A percentile compares a stretch with the other conserved stretches of the same genome.
phyloP scores from a whole-genome alignment of 2,329 filamentous ascomycete genomes.

The Pseudonectria buxi region DNA sequence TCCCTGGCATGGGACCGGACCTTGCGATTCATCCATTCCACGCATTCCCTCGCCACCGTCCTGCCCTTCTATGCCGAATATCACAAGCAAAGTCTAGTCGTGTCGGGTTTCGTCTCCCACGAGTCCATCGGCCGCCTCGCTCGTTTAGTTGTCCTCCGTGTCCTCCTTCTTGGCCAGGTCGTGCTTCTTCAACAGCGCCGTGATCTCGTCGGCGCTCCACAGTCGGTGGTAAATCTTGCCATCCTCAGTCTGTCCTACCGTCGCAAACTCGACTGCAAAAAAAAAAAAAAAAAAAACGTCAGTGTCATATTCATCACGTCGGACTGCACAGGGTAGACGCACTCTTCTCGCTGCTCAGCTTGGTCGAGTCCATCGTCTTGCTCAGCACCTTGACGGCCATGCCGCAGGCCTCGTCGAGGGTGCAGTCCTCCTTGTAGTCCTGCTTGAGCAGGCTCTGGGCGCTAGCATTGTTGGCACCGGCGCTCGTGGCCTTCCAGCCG shows the following conservation, averaged over 20 bases:
- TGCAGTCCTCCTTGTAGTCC: constrained; percentile 98
- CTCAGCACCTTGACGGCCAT: constrained; percentile 98
- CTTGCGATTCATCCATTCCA: not conserved
- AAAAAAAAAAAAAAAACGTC: too few relatives aligned
- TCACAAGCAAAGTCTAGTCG: constrained; percentile 15
- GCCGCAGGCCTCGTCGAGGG: constrained; percentile 90
- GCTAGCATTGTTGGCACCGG: constrained; percentile 95
- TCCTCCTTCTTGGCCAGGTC: constrained; percentile 84
- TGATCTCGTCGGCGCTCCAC: constrained; percentile 96
- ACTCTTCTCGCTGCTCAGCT: constrained; percentile 99
- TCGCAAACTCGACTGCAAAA: constrained; percentile 84
- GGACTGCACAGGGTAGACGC: too few relatives aligned
- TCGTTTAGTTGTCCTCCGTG: constrained; percentile 53
- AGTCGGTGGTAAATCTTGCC: constrained; percentile 98
- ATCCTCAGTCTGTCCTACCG: constrained; percentile 88
- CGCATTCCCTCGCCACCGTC: constrained; percentile 10
- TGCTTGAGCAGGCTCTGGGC: constrained; percentile 97
- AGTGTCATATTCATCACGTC: too few relatives aligned
- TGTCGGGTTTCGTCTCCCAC: not conserved
- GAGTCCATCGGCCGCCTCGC: constrained; percentile 1
- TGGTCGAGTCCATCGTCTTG: constrained; percentile 99
- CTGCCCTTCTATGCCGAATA: constrained; percentile 20
- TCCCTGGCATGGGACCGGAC: not conserved
- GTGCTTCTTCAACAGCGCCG: constrained; percentile 87
- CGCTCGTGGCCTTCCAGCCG: constrained; percentile 97